Evolutionary conservation across 2,329 filamentous ascomycete species (phyloP).

Genomic region (Pestalotiopsis sp.): DNA sequence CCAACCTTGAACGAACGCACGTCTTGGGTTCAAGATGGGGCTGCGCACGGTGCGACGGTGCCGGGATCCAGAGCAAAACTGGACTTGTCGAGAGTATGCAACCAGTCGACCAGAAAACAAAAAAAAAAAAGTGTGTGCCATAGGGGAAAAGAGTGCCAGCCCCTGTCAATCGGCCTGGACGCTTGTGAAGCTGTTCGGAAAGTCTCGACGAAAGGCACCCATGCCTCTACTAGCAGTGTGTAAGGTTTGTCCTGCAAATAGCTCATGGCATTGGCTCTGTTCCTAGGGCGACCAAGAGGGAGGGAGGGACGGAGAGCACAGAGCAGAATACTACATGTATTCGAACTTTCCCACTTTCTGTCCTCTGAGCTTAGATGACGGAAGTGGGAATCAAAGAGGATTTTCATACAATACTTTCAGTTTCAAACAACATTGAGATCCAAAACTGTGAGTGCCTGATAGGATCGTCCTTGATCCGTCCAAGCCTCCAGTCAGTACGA

Average conservation of each 20-base stretch:
- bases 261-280: neutral
- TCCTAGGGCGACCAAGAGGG: neutral
- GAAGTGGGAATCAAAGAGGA: neutral
- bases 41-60: conserved; percentile 1
- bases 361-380: neutral
- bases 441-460: neutral
- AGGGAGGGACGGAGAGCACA: too few species aligned
- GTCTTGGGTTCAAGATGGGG: neutral
- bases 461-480: neutral
- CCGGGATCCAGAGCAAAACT: neutral
- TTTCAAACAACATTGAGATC: neutral
- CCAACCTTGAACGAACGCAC: neutral
- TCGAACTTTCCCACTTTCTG: neutral
- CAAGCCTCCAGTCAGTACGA: neutral
- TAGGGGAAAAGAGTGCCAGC: neutral
- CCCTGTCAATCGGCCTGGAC: conserved; percentile 2
- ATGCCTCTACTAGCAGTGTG: neutral
- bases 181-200: conserved; percentile 3
- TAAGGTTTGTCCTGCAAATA: neutral
- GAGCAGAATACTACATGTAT: neutral
- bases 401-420: neutral
- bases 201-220: neutral
- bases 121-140: neutral
- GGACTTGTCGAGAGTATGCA: neutral
- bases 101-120: neutral